Evolutionary conservation across 2,329 filamentous ascomycete species (phyloP), one percentile per base, ranked within the genome.

Genomic region (Hirsutella thompsonii): DNA sequence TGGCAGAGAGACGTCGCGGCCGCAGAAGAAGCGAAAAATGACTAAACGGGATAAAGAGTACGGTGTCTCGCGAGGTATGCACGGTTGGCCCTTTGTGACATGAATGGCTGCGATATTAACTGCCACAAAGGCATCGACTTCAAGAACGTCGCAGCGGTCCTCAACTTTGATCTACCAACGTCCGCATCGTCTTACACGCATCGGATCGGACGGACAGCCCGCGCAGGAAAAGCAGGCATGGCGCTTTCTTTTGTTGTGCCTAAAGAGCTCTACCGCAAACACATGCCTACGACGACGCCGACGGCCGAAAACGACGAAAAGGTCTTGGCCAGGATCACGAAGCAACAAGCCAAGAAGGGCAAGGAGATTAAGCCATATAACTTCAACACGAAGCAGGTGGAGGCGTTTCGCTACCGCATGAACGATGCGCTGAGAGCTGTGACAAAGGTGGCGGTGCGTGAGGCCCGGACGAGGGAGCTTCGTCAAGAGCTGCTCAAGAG

Each of bases 241-340:
- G 88, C 92, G 0, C 72, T 98, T n/a, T 94, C 88, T 9, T 95
- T 98, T 59, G 84, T 94, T 39, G 74, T 98, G 3, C 90, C 92
- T 8, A 72, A 78, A 39, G 79, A 86, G 0, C 73, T 81, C 36
- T 94, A 83, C 62, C 78, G 84, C 50, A 94, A 94, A 61, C 90
- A 96, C 66, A 85, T 87, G 54, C 81, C 89, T 1, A 96, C 90
- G 0, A 79, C 76, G 38, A 77, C 90, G 47, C 66, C 79, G 36
- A 79, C 81, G 19, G 74, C 82, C 10, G 83, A 85, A 57, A 73
- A 90, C 46, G 90, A 98, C 55, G 92, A 96, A 57, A 80, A 82
- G 55, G 74, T 94, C 1, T 66, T 98, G 28, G 74, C 74, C 20
- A 87, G 83, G 58, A 92, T 98, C 49, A 72, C 76, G 42, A 81